phyloP scores from a whole-genome alignment of 257 asterid genomes.

The Przewalskia tangutica region DNA sequence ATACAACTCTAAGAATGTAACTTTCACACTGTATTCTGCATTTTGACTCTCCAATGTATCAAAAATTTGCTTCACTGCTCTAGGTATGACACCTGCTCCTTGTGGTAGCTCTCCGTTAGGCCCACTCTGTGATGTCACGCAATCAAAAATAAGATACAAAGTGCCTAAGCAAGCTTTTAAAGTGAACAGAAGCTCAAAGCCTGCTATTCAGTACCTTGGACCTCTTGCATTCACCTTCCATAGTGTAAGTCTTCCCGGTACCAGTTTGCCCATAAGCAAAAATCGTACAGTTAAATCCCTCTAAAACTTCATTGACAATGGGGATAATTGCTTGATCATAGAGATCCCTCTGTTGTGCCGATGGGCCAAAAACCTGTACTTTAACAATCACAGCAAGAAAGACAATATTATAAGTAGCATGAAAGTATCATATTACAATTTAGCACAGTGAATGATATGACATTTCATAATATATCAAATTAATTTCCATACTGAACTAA shows the following conservation, averaged over 20 bases:
- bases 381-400: background rate
- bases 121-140: conserved; percentile 34
- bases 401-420: background rate
- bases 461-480: background rate
- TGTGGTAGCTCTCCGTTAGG: conserved; percentile 73
- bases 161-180: background rate
- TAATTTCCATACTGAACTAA: background rate
- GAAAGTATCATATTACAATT: background rate
- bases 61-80: conserved; percentile 76
- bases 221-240: conserved; percentile 91
- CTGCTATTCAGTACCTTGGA: conserved; percentile 45
- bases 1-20: conserved; percentile 76
- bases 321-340: conserved; percentile 81
- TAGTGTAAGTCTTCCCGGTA: conserved; percentile 81
- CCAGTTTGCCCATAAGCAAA: conserved; percentile 94
- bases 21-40: conserved; percentile 84
- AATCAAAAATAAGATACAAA: background rate
- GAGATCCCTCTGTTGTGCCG: conserved; percentile 66
- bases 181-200: background rate
- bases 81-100: conserved; percentile 82
- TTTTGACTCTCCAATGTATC: conserved; percentile 74
- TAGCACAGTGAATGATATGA: background rate
- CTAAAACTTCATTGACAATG: conserved; percentile 74
- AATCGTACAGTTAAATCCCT: conserved; percentile 82
- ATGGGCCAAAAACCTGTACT: conserved; percentile 75